These are phyloP conservation scores for Mimosa bimucronata DNA, from an alignment of 306 rosid species.

Conservation along the genomic window DNA sequence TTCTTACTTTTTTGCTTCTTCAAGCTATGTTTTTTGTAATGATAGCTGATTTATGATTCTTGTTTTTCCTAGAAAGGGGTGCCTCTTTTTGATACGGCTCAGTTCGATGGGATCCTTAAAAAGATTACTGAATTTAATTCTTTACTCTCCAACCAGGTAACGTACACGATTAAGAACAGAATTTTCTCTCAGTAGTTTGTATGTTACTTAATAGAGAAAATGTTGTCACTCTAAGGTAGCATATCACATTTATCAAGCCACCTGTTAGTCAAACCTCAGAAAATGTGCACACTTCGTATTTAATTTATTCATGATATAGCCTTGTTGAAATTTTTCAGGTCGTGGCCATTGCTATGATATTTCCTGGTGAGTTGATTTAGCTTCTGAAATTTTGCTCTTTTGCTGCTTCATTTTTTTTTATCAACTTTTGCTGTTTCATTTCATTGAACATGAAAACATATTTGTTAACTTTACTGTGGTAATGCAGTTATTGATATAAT, in stretches of 20 bases:
- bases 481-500: conserved; percentile 80
- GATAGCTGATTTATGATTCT: conserved; percentile 33
- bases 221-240: conserved; percentile 1
- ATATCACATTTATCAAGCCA: conserved; percentile 30
- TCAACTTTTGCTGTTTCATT: no score
- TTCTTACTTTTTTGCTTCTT: conserved; percentile 26
- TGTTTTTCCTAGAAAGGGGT: conserved; percentile 87
- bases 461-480: conserved; percentile 31
- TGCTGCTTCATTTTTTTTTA: no score
- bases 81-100: conserved; percentile 89
- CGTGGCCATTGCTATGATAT: conserved; percentile 76
- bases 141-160: conserved; percentile 71
- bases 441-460: conserved; percentile 1
- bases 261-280: conserved; percentile 17
- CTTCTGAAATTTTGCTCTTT: conserved; percentile 24
- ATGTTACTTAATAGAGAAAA: conserved; percentile 15
- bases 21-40: conserved; percentile 3
- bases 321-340: conserved; percentile 66
- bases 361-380: conserved; percentile 74
- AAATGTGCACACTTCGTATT: neutral
- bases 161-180: conserved; percentile 20
- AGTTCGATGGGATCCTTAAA: conserved; percentile 94
- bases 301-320: conserved; percentile 38
- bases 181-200: neutral
- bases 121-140: conserved; percentile 80